Percentiles rank a stretch among this genome's conserved stretches.
These are phyloP conservation scores for Fusarium palustre DNA, from an alignment of 2,329 filamentous ascomycete species.

Conservation along the genomic window DNA sequence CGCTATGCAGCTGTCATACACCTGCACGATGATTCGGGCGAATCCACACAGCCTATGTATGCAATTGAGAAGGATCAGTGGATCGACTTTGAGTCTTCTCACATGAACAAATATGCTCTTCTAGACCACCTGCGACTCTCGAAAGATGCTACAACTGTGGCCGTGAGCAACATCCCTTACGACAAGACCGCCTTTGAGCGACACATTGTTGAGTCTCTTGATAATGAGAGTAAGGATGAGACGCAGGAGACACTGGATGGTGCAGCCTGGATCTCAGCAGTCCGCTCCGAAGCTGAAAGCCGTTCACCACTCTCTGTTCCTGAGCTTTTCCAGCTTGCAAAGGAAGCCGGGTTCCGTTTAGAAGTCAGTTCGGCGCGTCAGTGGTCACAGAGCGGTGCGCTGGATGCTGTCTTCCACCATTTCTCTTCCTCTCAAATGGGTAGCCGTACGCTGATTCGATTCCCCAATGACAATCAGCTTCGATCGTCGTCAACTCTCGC, in stretches of 20 bases:
- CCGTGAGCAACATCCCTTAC: constrained; percentile 45
- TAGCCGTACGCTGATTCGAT: constrained; percentile 22
- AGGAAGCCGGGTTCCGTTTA: constrained; percentile 57
- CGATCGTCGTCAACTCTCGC: constrained; percentile 13
- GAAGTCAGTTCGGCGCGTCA: constrained; percentile 58
- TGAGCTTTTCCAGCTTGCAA: constrained; percentile 35
- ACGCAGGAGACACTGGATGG: no score
- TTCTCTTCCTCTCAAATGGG: constrained; percentile 17
- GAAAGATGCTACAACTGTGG: constrained; percentile 7
- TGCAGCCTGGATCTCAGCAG: neutral
- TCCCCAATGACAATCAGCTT: constrained; percentile 22
- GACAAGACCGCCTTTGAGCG: constrained; percentile 48
- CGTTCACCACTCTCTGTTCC: constrained; percentile 21
- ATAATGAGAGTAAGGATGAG: constrained; percentile 13
- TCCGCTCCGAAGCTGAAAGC: neutral
- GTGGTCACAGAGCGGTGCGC: constrained; percentile 28
- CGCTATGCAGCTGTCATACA: constrained; percentile 45
- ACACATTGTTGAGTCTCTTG: constrained; percentile 30
- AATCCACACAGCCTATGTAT: no score
- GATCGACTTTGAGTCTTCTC: no score
- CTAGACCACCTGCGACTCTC: no score
- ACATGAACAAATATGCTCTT: no score
- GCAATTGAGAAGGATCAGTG: no score
- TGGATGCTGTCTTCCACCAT: constrained; percentile 36
- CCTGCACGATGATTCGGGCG: no score